Conservation (phyloP, 2,329 filamentous ascomycete species). For the Phialophora verrucosa region DNA sequence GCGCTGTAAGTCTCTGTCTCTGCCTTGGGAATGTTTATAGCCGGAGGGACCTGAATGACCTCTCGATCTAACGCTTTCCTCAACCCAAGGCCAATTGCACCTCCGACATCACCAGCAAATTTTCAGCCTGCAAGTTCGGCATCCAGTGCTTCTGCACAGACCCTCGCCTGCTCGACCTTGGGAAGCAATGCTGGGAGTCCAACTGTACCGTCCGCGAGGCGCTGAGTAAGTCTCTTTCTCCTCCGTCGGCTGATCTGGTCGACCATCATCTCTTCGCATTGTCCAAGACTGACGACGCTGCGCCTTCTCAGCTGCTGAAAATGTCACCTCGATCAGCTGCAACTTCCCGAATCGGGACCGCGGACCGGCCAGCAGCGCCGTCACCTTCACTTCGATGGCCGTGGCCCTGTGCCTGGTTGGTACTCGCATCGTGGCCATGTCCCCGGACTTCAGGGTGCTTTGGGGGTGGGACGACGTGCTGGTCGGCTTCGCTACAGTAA, state of each 20-base stretch:
- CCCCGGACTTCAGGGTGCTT: conserved; percentile 3
- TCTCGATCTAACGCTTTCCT: background rate
- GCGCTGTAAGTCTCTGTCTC: conserved; percentile 12
- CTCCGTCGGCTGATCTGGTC: background rate
- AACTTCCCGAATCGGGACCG: conserved; percentile 21
- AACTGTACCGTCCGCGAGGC: conserved; percentile 29
- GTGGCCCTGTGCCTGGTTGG: conserved; percentile 22
- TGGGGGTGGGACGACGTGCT: conserved; percentile 32
- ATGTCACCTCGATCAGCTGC: conserved; percentile 27
- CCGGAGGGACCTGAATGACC: background rate
- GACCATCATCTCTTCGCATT: background rate
- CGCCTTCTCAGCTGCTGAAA: conserved; percentile 14
- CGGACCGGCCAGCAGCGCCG: conserved; percentile 17
- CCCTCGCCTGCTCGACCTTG: conserved; percentile 15
- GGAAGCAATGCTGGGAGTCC: conserved; percentile 18
- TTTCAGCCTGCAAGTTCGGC: conserved; percentile 23
- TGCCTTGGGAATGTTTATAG: background rate
- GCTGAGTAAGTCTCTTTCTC: conserved; percentile 12
- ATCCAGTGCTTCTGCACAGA: conserved; percentile 28
- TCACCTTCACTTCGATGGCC: conserved; percentile 30
- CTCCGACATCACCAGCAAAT: conserved; percentile 9
- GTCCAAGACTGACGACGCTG: conserved; percentile 2
- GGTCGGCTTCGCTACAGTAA: conserved; percentile 24
- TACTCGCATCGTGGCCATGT: conserved; percentile 16
- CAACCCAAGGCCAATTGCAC: conserved; percentile 16